phyloP scores from a whole-genome alignment of 1,139 yeast genomes.

The Saccharomyces pastorianus region DNA sequence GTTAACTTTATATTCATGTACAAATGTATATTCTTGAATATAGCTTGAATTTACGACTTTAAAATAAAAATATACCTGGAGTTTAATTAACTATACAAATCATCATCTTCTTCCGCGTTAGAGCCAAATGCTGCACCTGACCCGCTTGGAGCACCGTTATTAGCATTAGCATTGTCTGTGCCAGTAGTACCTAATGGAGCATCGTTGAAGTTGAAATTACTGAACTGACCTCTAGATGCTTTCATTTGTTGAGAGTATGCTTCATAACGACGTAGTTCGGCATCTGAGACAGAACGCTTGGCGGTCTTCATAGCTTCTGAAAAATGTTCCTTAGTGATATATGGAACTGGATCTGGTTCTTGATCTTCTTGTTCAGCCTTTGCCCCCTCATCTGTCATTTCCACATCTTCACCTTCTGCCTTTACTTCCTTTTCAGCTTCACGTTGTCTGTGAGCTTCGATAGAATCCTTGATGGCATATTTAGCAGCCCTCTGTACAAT shows the following conservation, averaged over 20 bases:
- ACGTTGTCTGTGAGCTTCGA: constrained; percentile 65
- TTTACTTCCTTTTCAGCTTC: constrained; percentile 45
- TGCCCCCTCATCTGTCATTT: constrained; percentile 59
- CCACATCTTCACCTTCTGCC: constrained; percentile 57
- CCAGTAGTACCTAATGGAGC: constrained; percentile 38
- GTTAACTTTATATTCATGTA: background rate
- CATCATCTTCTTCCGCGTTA: constrained; percentile 73
- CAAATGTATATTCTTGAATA: background rate
- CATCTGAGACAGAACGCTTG: constrained; percentile 91
- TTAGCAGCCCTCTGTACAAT: constrained; percentile 98
- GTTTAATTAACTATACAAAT: constrained; percentile 61
- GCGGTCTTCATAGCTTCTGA: constrained; percentile 99
- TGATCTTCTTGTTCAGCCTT: constrained; percentile 42
- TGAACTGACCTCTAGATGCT: constrained; percentile 87
- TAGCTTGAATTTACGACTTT: constrained; percentile 1
- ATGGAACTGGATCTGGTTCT: constrained; percentile 90
- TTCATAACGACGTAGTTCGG: constrained; percentile 97
- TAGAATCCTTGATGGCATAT: constrained; percentile 95
- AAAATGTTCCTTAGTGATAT: constrained; percentile 82
- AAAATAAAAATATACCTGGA: constrained; percentile 4
- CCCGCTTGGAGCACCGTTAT: constrained; percentile 15
- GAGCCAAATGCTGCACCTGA: constrained; percentile 48
- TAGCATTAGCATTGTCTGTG: constrained; percentile 33
- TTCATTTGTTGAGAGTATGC: constrained; percentile 96
- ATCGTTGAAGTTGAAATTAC: constrained; percentile 65